Evolutionary conservation across 2,329 filamentous ascomycete species (phyloP), one percentile per base, ranked within the genome.

Genomic region (Raffaelea arxii): DNA sequence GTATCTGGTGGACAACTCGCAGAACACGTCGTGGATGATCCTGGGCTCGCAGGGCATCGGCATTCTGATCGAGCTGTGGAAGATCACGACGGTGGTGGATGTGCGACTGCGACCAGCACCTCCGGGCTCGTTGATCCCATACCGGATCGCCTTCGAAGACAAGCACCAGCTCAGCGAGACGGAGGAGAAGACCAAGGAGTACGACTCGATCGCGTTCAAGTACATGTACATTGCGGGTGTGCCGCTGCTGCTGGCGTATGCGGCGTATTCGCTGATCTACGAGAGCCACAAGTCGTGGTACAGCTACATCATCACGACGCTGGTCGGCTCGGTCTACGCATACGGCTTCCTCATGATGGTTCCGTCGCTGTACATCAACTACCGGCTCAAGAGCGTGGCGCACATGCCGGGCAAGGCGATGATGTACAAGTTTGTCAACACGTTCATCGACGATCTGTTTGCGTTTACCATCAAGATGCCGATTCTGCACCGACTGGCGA

Each of bases 291-390:
- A 97, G 74, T 92, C 86, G 42, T 97, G 92, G 92, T 96, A 96
- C 70, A 92, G 85, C 38, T 98, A 90, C 71, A 76, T 94, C 64
- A 94, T 98, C 62, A 81, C 92, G 22, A 97, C 91, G 0, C 80
- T 98, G 10, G 92, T 98, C 21, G 92, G 90, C 11, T 91, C 85
- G 38, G 92, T 98, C 44, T 98, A 98, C 64, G 90, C 92, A 0
- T 98, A 98, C 62, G 92, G 92, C 4, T 98, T 98, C 75, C 70
- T 98, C 51, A 95, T 98, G 89, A 98, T 98, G 92, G 85, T 98
- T 9, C 92, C 92, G 14, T 85, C 82, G 49, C 74, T 98, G 27
- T 98, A 97, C 71, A 98, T 98, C 79, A 98, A 98, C 75, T 98
- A 98, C 72, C 83, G 91, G 12, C 79, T 98, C 55, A 95, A 91